Conservation (phyloP, 768 basidiomycete genomes). For the Collybia nuda region DNA sequence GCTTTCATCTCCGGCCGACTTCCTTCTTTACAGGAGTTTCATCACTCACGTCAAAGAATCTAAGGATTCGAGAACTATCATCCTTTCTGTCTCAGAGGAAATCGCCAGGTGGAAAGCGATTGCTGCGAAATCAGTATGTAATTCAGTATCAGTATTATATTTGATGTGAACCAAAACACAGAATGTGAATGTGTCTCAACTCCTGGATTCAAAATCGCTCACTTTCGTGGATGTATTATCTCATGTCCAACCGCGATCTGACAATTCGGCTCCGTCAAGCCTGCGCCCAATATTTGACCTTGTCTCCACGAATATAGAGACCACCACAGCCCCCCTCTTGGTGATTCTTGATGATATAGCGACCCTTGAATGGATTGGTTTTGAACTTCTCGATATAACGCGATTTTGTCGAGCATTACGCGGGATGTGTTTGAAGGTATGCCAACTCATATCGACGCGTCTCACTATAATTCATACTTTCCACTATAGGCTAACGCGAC, state of each 20-base stretch:
- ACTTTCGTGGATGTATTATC: conserved; percentile 54
- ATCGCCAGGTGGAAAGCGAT: conserved; percentile 63
- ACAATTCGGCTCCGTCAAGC: conserved; percentile 17
- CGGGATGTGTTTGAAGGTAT: conserved; percentile 55
- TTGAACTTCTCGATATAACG: conserved; percentile 46
- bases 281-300: conserved; percentile 37
- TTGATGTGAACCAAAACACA: conserved; percentile 11
- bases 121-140: conserved; percentile 60
- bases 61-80: conserved; percentile 31
- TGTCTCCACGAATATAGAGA: conserved; percentile 24
- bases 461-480: background rate
- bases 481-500: conserved; percentile 45
- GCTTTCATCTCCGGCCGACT: conserved; percentile 69
- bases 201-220: conserved; percentile 38
- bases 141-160: background rate
- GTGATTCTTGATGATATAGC: conserved; percentile 74
- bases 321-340: conserved; percentile 23
- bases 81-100: conserved; percentile 60
- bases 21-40: conserved; percentile 60
- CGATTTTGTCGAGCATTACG: conserved; percentile 62
- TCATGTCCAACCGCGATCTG: conserved; percentile 26
- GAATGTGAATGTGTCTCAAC: conserved; percentile 39
- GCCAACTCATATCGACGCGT: too few relatives aligned
- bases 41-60: conserved; percentile 50
- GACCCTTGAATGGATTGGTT: conserved; percentile 71